Conservation (phyloP, 768 basidiomycete genomes). For the Cubamyces sp. region DNA sequence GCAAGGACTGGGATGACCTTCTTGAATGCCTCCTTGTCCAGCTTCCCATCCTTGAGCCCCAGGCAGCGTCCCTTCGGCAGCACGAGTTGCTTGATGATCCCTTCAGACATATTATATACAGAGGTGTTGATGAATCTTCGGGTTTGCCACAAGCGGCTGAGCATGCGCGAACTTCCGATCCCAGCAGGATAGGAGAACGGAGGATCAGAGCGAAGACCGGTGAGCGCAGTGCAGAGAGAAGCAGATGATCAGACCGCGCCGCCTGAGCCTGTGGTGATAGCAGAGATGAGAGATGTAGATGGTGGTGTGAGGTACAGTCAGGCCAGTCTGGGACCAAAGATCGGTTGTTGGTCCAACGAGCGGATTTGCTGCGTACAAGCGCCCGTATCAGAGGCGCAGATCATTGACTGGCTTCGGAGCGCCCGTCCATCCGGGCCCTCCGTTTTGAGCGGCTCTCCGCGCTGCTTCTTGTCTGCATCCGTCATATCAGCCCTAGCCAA, state of each 20-base stretch:
- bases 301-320: not conserved
- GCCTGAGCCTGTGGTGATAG: not conserved
- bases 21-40: constrained; percentile 70
- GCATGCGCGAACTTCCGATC: constrained; percentile 1
- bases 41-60: constrained; percentile 42
- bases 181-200: not conserved
- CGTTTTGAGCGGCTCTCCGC: not conserved
- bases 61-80: constrained; percentile 47
- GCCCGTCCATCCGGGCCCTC: not conserved
- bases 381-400: not conserved
- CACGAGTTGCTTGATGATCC: constrained; percentile 43
- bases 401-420: not conserved
- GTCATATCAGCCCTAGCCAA: not conserved
- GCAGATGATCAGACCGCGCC: not conserved
- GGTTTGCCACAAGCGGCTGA: constrained; percentile 15
- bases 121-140: constrained; percentile 12
- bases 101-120: constrained; percentile 23
- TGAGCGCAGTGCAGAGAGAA: not conserved
- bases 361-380: not conserved
- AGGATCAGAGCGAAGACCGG: not conserved
- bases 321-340: too few relatives aligned
- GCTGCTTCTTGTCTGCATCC: not conserved
- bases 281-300: not conserved
- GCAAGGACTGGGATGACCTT: constrained; percentile 71
- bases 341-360: not conserved